Percentiles rank a stretch among this genome's conserved stretches.
These are phyloP conservation scores for Coprinellus aureogranulatus DNA, from an alignment of 768 basidiomycete species.

Conservation along the genomic window DNA sequence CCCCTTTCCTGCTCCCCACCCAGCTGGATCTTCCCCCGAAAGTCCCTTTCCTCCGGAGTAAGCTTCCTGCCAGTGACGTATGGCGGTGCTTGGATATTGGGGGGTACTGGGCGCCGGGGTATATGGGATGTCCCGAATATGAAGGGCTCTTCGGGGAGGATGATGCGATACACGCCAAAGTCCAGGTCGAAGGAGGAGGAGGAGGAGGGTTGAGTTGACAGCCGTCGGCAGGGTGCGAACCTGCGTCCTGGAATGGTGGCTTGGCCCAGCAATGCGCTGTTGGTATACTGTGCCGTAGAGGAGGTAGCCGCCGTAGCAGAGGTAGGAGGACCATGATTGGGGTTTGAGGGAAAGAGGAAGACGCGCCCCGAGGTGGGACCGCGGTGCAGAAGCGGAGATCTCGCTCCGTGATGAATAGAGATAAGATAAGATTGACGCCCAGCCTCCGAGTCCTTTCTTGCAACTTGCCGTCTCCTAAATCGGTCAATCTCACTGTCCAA, in stretches of 20 bases:
- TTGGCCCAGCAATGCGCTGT: neutral
- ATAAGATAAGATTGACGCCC: no score
- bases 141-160: constrained; percentile 65
- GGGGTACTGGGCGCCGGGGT: constrained; percentile 53
- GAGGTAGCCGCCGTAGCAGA: neutral
- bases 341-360: neutral
- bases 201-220: neutral
- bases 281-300: neutral
- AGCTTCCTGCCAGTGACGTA: constrained; percentile 39
- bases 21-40: constrained; percentile 39
- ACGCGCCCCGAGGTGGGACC: no score
- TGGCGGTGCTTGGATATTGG: constrained; percentile 49
- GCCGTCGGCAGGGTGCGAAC: neutral
- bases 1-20: constrained; percentile 51
- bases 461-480: no score
- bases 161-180: constrained; percentile 57
- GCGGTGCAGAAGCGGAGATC: no score
- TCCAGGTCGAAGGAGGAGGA: no score
- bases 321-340: neutral
- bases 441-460: no score
- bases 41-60: constrained; percentile 9
- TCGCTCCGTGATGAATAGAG: no score
- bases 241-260: neutral
- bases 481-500: no score
- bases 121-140: constrained; percentile 66